Percentiles rank a stretch among this genome's conserved stretches.
These are phyloP conservation scores for Kodamaea sp. DNA, from an alignment of 1,139 yeast species.

Conservation along the genomic window DNA sequence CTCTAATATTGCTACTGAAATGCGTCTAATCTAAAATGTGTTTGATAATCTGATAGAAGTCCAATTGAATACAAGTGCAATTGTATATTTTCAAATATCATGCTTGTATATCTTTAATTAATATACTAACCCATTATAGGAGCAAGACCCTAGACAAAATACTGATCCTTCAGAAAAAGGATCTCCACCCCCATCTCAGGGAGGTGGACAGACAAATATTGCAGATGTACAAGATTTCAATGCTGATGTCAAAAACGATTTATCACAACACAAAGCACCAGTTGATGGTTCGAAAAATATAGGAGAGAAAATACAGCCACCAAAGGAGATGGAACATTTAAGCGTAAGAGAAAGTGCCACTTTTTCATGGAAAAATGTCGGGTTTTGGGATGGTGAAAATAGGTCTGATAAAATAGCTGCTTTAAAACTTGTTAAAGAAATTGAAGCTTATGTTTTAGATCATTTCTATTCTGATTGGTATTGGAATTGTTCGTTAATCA, in stretches of 20 bases:
- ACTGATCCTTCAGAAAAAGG: no score
- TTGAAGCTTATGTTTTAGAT: constrained; percentile 63
- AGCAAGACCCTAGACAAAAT: no score
- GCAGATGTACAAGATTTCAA: constrained; percentile 34
- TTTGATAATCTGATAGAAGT: no score
- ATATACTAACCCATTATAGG: no score
- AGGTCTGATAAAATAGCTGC: constrained; percentile 24
- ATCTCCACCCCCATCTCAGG: no score
- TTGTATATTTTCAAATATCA: no score
- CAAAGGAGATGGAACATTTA: constrained; percentile 9
- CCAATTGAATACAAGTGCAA: no score
- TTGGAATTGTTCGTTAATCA: constrained; percentile 58
- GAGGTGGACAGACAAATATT: constrained; percentile 16
- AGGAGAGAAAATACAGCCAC: constrained; percentile 10
- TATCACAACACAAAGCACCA: constrained; percentile 19
- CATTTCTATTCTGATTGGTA: constrained; percentile 70
- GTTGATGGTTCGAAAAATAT: constrained; percentile 22
- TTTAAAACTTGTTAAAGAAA: constrained; percentile 23
- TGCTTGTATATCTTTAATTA: no score
- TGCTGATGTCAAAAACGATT: constrained; percentile 18
- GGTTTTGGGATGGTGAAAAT: constrained; percentile 33
- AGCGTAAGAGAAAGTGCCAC: constrained; percentile 29
- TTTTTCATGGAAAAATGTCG: constrained; percentile 42
- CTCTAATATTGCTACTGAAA: no score
- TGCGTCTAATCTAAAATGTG: no score